These are phyloP conservation scores for Sinapis alba DNA, from an alignment of 441 rosid species.

Conservation along the genomic window DNA sequence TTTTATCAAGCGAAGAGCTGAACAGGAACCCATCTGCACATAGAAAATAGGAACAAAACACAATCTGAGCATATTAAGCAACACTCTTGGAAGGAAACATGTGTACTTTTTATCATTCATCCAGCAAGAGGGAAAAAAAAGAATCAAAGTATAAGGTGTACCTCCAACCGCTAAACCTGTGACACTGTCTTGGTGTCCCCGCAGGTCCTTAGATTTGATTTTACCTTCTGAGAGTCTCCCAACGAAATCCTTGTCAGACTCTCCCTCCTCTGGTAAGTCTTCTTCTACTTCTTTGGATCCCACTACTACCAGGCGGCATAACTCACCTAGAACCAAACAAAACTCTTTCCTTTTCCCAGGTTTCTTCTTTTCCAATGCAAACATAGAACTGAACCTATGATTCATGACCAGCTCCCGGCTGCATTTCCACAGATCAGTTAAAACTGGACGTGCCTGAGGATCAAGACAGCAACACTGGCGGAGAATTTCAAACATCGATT, in stretches of 20 bases:
- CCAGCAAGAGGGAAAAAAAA: too few species aligned
- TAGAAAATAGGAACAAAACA: conserved; percentile 22
- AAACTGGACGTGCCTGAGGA: conserved; percentile 55
- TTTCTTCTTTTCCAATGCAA: conserved; percentile 28
- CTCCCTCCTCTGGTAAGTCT: conserved; percentile 38
- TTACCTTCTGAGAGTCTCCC: conserved; percentile 53
- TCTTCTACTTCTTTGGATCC: conserved; percentile 37
- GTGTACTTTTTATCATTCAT: background rate
- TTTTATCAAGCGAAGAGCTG: conserved; percentile 86
- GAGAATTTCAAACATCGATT: conserved; percentile 46
- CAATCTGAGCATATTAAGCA: conserved; percentile 28
- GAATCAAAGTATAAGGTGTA: conserved; percentile 29
- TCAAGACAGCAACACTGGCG: conserved; percentile 62
- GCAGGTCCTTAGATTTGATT: conserved; percentile 58
- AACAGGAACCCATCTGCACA: conserved; percentile 74
- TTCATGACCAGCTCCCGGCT: conserved; percentile 55
- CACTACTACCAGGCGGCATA: conserved; percentile 43
- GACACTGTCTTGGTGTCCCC: conserved; percentile 76
- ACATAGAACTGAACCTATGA: conserved; percentile 41
- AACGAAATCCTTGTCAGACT: conserved; percentile 42
- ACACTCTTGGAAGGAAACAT: conserved; percentile 1
- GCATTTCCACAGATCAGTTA: conserved; percentile 65
- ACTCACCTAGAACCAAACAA: conserved; percentile 62
- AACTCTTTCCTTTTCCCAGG: conserved; percentile 38
- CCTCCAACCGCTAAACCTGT: conserved; percentile 88